Evolutionary conservation across 306 rosid species (phyloP), one percentile per base, ranked within the genome.

Genomic region (Trifolium subterraneum): DNA sequence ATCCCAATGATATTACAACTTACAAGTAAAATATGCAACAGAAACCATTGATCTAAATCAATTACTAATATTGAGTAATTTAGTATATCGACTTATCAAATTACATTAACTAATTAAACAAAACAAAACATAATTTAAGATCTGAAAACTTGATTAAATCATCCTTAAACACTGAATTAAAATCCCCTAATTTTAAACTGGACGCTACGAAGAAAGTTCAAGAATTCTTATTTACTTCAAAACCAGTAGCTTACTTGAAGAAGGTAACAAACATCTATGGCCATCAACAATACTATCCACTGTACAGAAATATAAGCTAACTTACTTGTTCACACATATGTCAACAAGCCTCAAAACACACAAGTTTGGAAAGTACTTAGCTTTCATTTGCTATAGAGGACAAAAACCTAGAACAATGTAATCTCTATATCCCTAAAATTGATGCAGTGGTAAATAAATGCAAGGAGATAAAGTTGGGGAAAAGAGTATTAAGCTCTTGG

Each of bases 401-500:
- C 56, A 80, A 64, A 39, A 76, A 51, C 81, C 88, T 81, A 82
- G 60, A 59, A 25, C 64, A 72, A 60, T 65, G 70, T 72, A n/a
- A n/a, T 74, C 75, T 72, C 69, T 80, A 50, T 78, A 79, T 80
- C 71, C 83, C 87, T 79, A 72, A 74, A 42, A 15, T 82, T 55
- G 80, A 79, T 76, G 84, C 78, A 71, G 55, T 55, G 71, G 51
- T 75, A 55, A 60, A 66, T 80, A 72, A 71, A 68, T 67, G 74
- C 63, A 65, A 63, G 55, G 72, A 81, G 19, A 55, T 8, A 55
- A 76, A 27, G 7, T 20, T 42, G 71, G 25, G 52, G 65, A 19
- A 52, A 67, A 44, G 61, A 60, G 80, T 45, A 66, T 84, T 82
- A 92, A 73, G 75, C 92, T 82, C 99, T 87, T 33, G 99, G 99